Evolutionary conservation across 148 eudicot genomes (phyloP).

Genomic region (Polygonum maritimum): DNA sequence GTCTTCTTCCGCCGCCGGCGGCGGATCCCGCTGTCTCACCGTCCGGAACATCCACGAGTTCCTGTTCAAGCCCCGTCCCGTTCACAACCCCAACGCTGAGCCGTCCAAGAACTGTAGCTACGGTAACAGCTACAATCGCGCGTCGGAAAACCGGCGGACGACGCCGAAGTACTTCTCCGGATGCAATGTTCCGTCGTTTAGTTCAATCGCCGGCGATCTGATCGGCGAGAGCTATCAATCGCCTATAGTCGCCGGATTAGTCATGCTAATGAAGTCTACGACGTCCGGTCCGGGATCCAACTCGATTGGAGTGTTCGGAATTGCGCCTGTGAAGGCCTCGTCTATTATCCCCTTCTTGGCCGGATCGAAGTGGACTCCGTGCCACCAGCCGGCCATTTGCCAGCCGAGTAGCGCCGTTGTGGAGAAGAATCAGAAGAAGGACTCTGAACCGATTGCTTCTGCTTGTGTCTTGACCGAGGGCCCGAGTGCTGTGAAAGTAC

Average conservation of each 20-base stretch:
- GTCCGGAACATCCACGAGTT: conserved; percentile 41
- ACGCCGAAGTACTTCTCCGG: conserved; percentile 14
- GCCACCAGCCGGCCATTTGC: conserved; percentile 35
- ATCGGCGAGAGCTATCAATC: conserved; percentile 19
- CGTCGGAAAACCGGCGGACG: background rate
- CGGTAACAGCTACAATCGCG: background rate
- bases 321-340: conserved; percentile 38
- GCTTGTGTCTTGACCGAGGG: conserved; percentile 8
- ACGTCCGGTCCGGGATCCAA: background rate
- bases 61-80: conserved; percentile 25
- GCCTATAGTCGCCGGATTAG: conserved; percentile 33
- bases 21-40: conserved; percentile 20
- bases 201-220: conserved; percentile 34
- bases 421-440: conserved; percentile 43
- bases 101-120: background rate
- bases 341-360: conserved; percentile 48
- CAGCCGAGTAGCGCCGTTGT: conserved; percentile 15
- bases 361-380: conserved; percentile 64
- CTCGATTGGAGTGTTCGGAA: conserved; percentile 25
- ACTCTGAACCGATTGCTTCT: conserved; percentile 1
- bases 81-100: conserved; percentile 19
- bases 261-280: conserved; percentile 39
- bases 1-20: conserved; percentile 18
- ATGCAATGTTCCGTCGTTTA: conserved; percentile 20
- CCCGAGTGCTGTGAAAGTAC: conserved; percentile 7